A percentile compares a stretch with the other conserved stretches of the same genome.
These are phyloP conservation scores for Cordyceps militaris DNA, from an alignment of 2,329 filamentous ascomycete genomes.

Conservation along the genomic window DNA sequence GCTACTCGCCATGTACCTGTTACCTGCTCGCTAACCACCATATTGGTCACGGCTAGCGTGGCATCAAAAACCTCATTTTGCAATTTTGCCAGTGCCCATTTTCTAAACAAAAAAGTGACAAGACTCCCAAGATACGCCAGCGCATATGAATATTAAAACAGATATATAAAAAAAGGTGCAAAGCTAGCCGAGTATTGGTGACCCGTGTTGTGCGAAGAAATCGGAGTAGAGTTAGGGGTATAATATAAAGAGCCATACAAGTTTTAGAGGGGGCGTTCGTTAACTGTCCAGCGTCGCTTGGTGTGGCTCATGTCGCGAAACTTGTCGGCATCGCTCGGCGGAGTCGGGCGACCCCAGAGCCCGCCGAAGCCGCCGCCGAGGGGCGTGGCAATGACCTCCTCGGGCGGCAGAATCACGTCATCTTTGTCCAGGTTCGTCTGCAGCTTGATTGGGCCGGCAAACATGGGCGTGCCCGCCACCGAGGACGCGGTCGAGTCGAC, in stretches of 20 bases:
- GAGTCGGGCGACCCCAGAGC: slow-evolving; percentile 37
- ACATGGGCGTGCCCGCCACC: slow-evolving; percentile 17
- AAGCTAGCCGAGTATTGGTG: no score
- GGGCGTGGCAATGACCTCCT: slow-evolving; percentile 28
- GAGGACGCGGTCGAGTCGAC: not conserved
- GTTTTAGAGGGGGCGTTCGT: slow-evolving; percentile 29
- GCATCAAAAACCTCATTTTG: no score
- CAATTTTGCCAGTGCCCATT: no score
- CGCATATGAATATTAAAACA: no score
- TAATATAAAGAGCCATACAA: not conserved
- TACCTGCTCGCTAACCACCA: not conserved
- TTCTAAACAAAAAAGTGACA: no score
- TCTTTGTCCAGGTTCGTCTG: slow-evolving; percentile 26
- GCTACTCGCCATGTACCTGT: not conserved
- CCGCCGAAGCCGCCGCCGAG: slow-evolving; percentile 34
- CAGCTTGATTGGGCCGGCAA: slow-evolving; percentile 31
- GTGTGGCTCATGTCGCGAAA: slow-evolving; percentile 38
- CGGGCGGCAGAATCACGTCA: slow-evolving; percentile 19
- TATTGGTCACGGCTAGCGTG: not conserved
- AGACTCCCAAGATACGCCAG: no score
- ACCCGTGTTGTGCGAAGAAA: not conserved
- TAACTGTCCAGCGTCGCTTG: slow-evolving; percentile 52
- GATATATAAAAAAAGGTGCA: no score
- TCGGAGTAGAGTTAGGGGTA: not conserved
- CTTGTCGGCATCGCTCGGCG: slow-evolving; percentile 39